These are phyloP conservation scores for Trichoderma atroviride DNA, from an alignment of 2,329 filamentous ascomycete species.

Conservation along the genomic window DNA sequence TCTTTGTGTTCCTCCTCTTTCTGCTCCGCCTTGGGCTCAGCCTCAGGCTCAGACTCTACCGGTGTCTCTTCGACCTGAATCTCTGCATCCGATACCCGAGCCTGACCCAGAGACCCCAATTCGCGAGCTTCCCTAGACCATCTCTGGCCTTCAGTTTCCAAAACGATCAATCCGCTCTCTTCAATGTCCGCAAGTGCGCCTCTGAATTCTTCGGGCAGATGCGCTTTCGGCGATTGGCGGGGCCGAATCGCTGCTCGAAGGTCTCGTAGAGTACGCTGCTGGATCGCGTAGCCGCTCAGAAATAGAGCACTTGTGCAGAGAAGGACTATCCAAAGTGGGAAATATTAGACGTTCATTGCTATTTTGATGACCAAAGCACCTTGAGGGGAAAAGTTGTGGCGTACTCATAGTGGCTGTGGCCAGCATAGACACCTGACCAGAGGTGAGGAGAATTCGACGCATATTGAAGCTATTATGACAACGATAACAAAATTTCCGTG, in stretches of 20 bases:
- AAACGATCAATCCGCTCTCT: slow-evolving; percentile 49
- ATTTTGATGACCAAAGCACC: not conserved
- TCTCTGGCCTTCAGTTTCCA: slow-evolving; percentile 42
- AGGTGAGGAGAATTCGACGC: slow-evolving; percentile 62
- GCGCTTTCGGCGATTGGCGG: slow-evolving; percentile 50
- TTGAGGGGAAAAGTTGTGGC: slow-evolving; percentile 31
- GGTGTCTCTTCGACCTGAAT: slow-evolving; percentile 28
- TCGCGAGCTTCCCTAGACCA: slow-evolving; percentile 33
- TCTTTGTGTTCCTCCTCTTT: slow-evolving; percentile 27
- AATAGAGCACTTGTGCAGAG: slow-evolving; percentile 82
- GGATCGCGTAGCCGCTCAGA: slow-evolving; percentile 81
- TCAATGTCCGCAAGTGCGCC: slow-evolving; percentile 49
- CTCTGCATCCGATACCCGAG: slow-evolving; percentile 38
- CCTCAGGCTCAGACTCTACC: not conserved
- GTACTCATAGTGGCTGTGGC: slow-evolving; percentile 66
- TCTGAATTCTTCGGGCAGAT: slow-evolving; percentile 55
- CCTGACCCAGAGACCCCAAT: slow-evolving; percentile 20
- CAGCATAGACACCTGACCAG: slow-evolving; percentile 70
- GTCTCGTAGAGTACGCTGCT: slow-evolving; percentile 80
- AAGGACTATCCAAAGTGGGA: slow-evolving; percentile 55
- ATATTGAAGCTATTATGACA: slow-evolving; percentile 31
- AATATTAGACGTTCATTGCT: not conserved
- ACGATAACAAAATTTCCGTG: not conserved
- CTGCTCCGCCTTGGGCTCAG: slow-evolving; percentile 3
- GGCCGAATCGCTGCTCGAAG: slow-evolving; percentile 72